A percentile compares a stretch with the other conserved stretches of the same genome.
These are phyloP conservation scores for Cucurbitaria berberidis DNA, from an alignment of 2,329 filamentous ascomycete species.

Conservation along the genomic window DNA sequence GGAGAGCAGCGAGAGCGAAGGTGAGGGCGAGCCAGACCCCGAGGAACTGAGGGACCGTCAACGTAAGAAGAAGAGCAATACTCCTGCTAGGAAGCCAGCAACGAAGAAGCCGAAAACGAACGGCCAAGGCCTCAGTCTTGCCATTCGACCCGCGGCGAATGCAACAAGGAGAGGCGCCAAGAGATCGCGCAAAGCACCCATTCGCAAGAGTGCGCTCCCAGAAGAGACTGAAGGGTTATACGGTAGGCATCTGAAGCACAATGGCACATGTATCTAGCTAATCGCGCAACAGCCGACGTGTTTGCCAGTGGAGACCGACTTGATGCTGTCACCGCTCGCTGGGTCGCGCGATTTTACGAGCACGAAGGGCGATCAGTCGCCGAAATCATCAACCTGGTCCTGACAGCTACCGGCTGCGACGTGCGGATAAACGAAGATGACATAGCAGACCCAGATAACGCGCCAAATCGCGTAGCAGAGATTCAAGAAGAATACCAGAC, in stretches of 20 bases:
- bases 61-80: conserved; percentile 42
- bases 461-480: conserved; percentile 76
- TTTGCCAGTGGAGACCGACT: conserved; percentile 62
- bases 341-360: conserved; percentile 63
- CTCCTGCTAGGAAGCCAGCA: conserved; percentile 47
- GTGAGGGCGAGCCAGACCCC: conserved; percentile 48
- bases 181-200: conserved; percentile 56
- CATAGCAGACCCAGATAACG: conserved; percentile 88
- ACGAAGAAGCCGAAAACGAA: conserved; percentile 63
- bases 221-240: conserved; percentile 62
- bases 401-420: conserved; percentile 78
- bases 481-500: conserved; percentile 88
- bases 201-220: conserved; percentile 59
- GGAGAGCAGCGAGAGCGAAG: conserved; percentile 46
- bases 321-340: conserved; percentile 63
- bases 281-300: conserved; percentile 58
- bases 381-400: conserved; percentile 67
- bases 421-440: conserved; percentile 80
- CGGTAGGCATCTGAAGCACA: conserved; percentile 47
- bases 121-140: conserved; percentile 58
- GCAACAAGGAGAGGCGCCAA: conserved; percentile 51
- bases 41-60: conserved; percentile 47
- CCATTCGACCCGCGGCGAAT: conserved; percentile 57
- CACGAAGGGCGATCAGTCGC: conserved; percentile 62
- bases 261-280: conserved; percentile 19